phyloP scores from a whole-genome alignment of 148 eudicot genomes.

The Amaranthus palmeri region DNA sequence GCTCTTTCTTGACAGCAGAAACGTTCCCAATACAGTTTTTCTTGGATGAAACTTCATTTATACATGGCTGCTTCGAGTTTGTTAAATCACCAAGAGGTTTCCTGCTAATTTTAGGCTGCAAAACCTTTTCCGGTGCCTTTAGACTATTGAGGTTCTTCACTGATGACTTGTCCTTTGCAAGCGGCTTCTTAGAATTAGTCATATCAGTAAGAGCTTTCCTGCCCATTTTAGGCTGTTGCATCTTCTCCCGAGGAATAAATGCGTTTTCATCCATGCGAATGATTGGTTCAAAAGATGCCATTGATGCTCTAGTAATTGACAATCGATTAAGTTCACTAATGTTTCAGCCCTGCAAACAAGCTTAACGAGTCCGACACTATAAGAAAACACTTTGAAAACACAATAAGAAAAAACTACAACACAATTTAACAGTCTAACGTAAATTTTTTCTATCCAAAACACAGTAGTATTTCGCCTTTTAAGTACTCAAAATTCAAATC shows the following conservation, averaged over 20 bases:
- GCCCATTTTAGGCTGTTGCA: constrained; percentile 2
- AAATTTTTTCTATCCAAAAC: too few species aligned
- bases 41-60: constrained; percentile 16
- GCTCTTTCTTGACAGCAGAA: constrained; percentile 15
- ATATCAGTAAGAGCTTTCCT: constrained; percentile 27
- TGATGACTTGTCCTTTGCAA: constrained; percentile 7
- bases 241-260: constrained; percentile 16
- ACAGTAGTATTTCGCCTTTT: too few species aligned
- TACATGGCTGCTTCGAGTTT: constrained; percentile 17
- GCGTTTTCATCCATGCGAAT: constrained; percentile 20
- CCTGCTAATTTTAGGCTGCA: constrained; percentile 16
- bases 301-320: neutral
- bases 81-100: constrained; percentile 28
- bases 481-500: too few species aligned
- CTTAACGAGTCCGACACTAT: neutral
- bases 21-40: constrained; percentile 11
- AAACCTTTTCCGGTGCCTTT: constrained; percentile 18
- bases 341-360: constrained; percentile 1
- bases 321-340: constrained; percentile 1
- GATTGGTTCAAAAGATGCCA: constrained; percentile 1
- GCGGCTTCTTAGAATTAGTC: constrained; percentile 25
- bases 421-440: neutral
- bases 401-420: neutral
- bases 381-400: neutral
- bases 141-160: constrained; percentile 6